Conservation (phyloP, 2,329 filamentous ascomycete genomes). For the Tolypocladium album region DNA sequence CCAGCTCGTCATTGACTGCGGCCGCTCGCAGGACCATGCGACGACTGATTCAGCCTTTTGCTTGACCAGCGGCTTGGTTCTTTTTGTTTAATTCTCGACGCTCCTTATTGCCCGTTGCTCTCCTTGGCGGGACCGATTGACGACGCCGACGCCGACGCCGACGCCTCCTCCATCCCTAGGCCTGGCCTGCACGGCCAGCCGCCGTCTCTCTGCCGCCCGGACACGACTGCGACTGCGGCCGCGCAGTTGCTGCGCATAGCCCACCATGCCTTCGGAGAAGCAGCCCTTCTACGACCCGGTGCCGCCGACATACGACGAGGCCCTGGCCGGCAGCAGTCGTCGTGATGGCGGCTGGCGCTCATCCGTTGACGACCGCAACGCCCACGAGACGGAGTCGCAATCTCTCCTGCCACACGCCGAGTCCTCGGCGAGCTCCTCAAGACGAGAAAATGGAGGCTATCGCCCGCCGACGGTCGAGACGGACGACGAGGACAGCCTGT, state of each 20-base stretch:
- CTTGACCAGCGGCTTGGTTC: neutral
- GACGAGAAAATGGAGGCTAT: slow-evolving; percentile 47
- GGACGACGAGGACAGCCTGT: slow-evolving; percentile 54
- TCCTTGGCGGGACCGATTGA: neutral
- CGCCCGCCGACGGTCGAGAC: slow-evolving; percentile 70
- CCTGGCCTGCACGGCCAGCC: slow-evolving; percentile 9
- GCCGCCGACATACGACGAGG: slow-evolving; percentile 32
- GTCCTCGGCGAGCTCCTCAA: slow-evolving; percentile 26
- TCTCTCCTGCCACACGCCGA: slow-evolving; percentile 54
- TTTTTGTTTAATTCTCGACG: neutral
- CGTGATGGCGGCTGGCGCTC: slow-evolving; percentile 21
- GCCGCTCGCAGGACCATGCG: neutral
- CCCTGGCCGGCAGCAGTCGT: slow-evolving; percentile 24
- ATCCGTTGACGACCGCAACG: slow-evolving; percentile 44
- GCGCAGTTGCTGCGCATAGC: neutral
- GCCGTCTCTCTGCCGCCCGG: slow-evolving; percentile 2
- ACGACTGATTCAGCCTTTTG: neutral
- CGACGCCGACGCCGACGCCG: neutral
- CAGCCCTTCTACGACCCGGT: slow-evolving; percentile 31
- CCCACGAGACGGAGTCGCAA: slow-evolving; percentile 65
- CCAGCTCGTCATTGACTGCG: neutral
- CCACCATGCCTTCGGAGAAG: slow-evolving; percentile 26
- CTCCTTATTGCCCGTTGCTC: neutral
- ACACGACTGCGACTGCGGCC: slow-evolving; percentile 1
- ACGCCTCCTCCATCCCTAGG: neutral